Percentiles rank a stretch among this genome's conserved stretches.
Conservation (phyloP, 2,329 filamentous ascomycete species). For the Pseudogymnoascus destructans region DNA sequence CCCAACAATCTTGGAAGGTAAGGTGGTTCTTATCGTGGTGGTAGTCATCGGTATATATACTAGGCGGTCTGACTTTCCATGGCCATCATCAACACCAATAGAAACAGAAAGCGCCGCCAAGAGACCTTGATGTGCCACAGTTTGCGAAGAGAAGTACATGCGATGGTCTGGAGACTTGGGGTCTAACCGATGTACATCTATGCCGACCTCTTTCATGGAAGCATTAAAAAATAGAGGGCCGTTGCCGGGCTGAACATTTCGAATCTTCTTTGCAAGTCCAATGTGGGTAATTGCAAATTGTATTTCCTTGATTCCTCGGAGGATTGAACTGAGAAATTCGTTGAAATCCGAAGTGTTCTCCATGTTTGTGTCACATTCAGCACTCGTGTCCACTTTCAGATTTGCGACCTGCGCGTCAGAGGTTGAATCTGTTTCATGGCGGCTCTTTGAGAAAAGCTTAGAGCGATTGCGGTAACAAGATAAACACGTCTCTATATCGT, state of each 20-base stretch:
- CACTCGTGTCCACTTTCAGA: conserved; percentile 48
- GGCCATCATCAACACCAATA: conserved; percentile 81
- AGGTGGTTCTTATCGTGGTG: conserved; percentile 82
- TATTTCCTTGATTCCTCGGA: conserved; percentile 89
- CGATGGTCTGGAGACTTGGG: conserved; percentile 86
- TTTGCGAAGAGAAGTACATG: conserved; percentile 92
- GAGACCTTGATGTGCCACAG: conserved; percentile 88
- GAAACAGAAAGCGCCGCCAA: conserved; percentile 87
- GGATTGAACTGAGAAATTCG: conserved; percentile 78
- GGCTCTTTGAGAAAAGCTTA: conserved; percentile 14
- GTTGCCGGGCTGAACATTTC: conserved; percentile 51
- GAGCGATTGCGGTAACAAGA: conserved; percentile 29
- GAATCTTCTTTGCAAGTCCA: conserved; percentile 69
- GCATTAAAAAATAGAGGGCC: conserved; percentile 70
- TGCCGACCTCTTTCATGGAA: conserved; percentile 90
- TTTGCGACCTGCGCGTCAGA: conserved; percentile 60
- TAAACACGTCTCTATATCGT: conserved; percentile 60
- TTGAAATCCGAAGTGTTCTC: conserved; percentile 83
- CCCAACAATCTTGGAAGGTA: conserved; percentile 88
- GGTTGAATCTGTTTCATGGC: conserved; percentile 8
- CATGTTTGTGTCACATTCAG: conserved; percentile 45
- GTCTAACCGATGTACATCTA: conserved; percentile 85
- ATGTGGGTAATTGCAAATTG: conserved; percentile 91
- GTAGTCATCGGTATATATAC: conserved; percentile 96
- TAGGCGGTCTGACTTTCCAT: conserved; percentile 70